Evolutionary conservation across 2,329 filamentous ascomycete species (phyloP), one percentile per base, ranked within the genome.

Genomic region (Cladobotryum mycophilum): DNA sequence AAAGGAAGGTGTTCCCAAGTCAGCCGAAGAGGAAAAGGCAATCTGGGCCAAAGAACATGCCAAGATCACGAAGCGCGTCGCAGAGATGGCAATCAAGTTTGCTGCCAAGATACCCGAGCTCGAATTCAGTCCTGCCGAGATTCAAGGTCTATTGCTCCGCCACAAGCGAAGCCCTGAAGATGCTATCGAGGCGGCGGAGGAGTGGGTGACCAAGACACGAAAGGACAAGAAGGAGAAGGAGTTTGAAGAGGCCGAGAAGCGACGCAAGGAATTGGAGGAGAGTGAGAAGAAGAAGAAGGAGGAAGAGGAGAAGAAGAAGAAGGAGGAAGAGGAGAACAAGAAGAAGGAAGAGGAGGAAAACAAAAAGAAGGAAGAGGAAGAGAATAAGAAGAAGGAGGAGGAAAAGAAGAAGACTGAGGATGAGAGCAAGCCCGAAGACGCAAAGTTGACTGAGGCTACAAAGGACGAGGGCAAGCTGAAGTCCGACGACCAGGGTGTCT

Each of bases 91-190:
- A 1, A 49, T 61, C 12, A 58, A 71, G 47, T 84, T 84, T 52
- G 70, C 75, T 1, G 58, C 66, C 8, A 69, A 67, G 60, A 69
- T 83, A n/a, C 80, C 80, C 0, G 68, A 70, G 25, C 67, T 73
- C 41, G 73, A 80, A 60, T 83, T 83, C 60, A 80, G 76, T 48
- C 80, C 80, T 0, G 80, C 80, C 5, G 79, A 84, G 64, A 71
- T 84, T 5, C 80, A 83, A 61, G 80, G 80, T 5, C 75, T 75
- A 49, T 68, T 84, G 45, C 68, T 84, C 54, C 74, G 73, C 58
- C 67, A 82, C 59, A 83, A 83, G 69, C 71, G 73, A 9, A 65
- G 71, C 49, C 75, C 79, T 0, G 67, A 72, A 35, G 69, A 63
- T 1, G 80, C 76, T 0, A 67, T 82, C 4, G 70, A 67, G 7